phyloP scores from a whole-genome alignment of 192 early-diverging fungal genomes.

The Backusella mclennaniae region DNA sequence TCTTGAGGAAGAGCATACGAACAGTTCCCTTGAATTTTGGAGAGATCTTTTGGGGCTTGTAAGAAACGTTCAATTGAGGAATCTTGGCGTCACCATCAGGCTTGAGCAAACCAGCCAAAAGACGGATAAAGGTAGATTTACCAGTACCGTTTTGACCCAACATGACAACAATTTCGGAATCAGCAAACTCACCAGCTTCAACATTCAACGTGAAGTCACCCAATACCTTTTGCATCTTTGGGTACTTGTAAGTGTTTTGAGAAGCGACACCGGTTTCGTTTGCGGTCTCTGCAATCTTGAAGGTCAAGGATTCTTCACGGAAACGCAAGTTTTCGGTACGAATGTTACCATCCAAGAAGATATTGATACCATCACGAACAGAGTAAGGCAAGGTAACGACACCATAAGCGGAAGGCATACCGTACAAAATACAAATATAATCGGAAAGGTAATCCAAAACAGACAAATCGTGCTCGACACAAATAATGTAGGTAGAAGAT shows the following conservation, averaged over 20 bases:
- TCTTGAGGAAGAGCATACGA: constrained; percentile 86
- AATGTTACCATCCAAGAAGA: constrained; percentile 95
- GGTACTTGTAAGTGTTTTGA: constrained; percentile 80
- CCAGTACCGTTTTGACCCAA: constrained; percentile 98
- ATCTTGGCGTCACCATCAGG: constrained; percentile 79
- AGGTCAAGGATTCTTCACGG: constrained; percentile 92
- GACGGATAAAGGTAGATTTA: constrained; percentile 95
- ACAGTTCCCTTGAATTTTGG: constrained; percentile 94
- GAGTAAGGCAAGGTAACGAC: constrained; percentile 97
- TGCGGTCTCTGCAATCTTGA: constrained; percentile 89
- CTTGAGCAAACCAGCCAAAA: constrained; percentile 82
- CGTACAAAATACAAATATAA: constrained; percentile 98
- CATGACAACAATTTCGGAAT: constrained; percentile 98
- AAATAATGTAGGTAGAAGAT: constrained; percentile 81
- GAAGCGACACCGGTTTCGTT: constrained; percentile 70
- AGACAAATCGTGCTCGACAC: constrained; percentile 98
- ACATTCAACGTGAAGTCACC: constrained; percentile 81
- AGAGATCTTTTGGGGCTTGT: constrained; percentile 99
- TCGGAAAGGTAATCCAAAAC: constrained; percentile 98
- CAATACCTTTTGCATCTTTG: constrained; percentile 82
- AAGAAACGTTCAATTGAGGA: constrained; percentile 86
- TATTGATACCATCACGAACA: constrained; percentile 98
- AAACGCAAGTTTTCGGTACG: constrained; percentile 99
- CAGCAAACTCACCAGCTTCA: constrained; percentile 82
- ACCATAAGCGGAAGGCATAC: constrained; percentile 93